Evolutionary conservation across 2,329 filamentous ascomycete genomes (phyloP).

Genomic region (Septoria petroselini): DNA sequence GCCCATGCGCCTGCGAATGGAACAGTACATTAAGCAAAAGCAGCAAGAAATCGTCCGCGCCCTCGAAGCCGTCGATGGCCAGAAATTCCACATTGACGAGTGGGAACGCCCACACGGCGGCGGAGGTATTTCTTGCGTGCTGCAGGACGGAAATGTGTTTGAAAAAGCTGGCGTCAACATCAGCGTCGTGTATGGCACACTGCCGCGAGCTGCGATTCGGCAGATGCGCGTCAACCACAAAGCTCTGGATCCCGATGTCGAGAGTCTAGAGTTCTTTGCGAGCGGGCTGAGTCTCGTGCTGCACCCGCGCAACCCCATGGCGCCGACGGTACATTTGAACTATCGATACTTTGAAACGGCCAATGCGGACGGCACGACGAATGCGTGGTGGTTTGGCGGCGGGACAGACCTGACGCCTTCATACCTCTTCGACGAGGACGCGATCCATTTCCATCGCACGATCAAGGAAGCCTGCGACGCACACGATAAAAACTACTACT

Average conservation of each 20-base stretch:
- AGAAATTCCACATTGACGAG: conserved; percentile 75
- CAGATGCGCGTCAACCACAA: conserved; percentile 96
- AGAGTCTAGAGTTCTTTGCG: conserved; percentile 91
- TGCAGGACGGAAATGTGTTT: conserved; percentile 95
- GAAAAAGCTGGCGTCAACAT: conserved; percentile 97
- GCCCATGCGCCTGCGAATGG: conserved; percentile 97
- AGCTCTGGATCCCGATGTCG: conserved; percentile 73
- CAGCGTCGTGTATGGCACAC: conserved; percentile 86
- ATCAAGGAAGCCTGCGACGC: conserved; percentile 91
- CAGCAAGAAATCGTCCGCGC: conserved; percentile 83
- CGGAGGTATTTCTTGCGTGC: conserved; percentile 87
- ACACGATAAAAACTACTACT: conserved; percentile 88
- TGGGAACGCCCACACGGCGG: conserved; percentile 88
- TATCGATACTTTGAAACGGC: conserved; percentile 98
- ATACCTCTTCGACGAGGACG: conserved; percentile 96
- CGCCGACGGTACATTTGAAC: conserved; percentile 95
- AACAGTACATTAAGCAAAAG: conserved; percentile 89
- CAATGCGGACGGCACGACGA: conserved; percentile 72
- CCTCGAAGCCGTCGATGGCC: conserved; percentile 79
- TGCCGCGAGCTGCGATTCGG: conserved; percentile 81
- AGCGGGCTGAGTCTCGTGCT: conserved; percentile 89
- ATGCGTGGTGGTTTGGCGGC: conserved; percentile 98
- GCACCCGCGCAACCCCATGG: conserved; percentile 93
- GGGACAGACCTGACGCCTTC: conserved; percentile 89
- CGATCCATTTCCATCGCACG: conserved; percentile 90